Evolutionary conservation across 257 asterid genomes (phyloP).

Genomic region (Scutellaria minor): DNA sequence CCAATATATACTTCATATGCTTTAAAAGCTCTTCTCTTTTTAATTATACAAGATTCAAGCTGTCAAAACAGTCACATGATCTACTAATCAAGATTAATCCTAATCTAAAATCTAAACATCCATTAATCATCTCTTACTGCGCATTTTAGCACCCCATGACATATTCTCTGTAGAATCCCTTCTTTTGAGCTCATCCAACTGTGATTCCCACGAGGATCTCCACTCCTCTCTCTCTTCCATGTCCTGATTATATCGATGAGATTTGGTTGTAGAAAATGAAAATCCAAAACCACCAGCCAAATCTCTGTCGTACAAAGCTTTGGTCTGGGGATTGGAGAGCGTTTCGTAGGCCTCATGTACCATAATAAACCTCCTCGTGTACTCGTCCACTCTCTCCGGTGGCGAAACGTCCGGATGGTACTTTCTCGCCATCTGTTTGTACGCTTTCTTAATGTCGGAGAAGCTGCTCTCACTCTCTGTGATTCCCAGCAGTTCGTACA

Average conservation of each 20-base stretch:
- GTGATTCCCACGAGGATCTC: slow-evolving; percentile 52
- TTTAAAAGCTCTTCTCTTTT: no score
- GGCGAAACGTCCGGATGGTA: slow-evolving; percentile 82
- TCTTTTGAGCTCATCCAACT: slow-evolving; percentile 48
- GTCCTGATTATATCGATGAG: slow-evolving; percentile 20
- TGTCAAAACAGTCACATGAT: no score
- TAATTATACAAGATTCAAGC: no score
- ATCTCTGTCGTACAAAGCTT: slow-evolving; percentile 58
- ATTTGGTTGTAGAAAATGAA: slow-evolving; percentile 22
- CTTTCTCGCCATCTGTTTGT: slow-evolving; percentile 61
- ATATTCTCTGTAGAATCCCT: slow-evolving; percentile 25
- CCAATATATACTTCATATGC: no score
- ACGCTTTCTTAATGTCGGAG: slow-evolving; percentile 61
- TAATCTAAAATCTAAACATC: background rate
- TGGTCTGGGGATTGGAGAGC: slow-evolving; percentile 56
- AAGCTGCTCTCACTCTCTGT: slow-evolving; percentile 42
- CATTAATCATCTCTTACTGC: background rate
- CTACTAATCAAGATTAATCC: background rate
- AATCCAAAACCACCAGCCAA: slow-evolving; percentile 38
- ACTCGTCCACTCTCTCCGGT: slow-evolving; percentile 58
- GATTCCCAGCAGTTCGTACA: slow-evolving; percentile 64
- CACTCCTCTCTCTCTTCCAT: slow-evolving; percentile 43
- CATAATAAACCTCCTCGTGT: slow-evolving; percentile 56
- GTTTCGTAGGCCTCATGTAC: slow-evolving; percentile 68
- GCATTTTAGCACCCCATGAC: slow-evolving; percentile 56